Evolutionary conservation across 2,329 filamentous ascomycete species (phyloP).

Genomic region (Fusarium abutilonis): DNA sequence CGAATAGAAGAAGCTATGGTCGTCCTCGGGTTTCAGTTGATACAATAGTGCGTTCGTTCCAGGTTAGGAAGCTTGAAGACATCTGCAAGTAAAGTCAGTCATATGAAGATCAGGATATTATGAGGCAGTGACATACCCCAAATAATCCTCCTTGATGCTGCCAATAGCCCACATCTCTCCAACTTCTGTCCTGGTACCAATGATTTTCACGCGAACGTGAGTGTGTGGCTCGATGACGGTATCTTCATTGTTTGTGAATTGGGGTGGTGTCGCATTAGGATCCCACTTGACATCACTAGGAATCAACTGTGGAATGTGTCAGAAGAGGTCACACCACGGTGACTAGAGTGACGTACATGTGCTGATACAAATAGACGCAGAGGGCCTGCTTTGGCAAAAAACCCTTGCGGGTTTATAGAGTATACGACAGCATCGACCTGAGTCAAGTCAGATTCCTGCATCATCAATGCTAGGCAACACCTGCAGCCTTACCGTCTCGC

Average conservation of each 20-base stretch:
- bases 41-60: slow-evolving; percentile 26
- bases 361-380: slow-evolving; percentile 82
- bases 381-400: slow-evolving; percentile 86
- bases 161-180: slow-evolving; percentile 97
- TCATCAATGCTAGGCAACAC: slow-evolving; percentile 25
- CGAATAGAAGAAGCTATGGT: slow-evolving; percentile 17
- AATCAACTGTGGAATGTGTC: slow-evolving; percentile 72
- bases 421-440: slow-evolving; percentile 94
- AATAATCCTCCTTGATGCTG: slow-evolving; percentile 88
- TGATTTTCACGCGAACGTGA: slow-evolving; percentile 92
- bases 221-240: slow-evolving; percentile 93
- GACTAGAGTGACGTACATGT: slow-evolving; percentile 68
- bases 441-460: slow-evolving; percentile 47
- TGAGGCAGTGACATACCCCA: slow-evolving; percentile 61
- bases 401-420: slow-evolving; percentile 89
- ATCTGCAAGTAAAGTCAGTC: slow-evolving; percentile 40
- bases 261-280: slow-evolving; percentile 93
- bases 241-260: slow-evolving; percentile 95
- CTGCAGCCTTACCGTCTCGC: slow-evolving; percentile 81
- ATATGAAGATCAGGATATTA: neutral
- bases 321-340: slow-evolving; percentile 8
- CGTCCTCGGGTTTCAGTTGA: slow-evolving; percentile 28
- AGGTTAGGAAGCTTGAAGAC: slow-evolving; percentile 44
- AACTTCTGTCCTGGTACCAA: slow-evolving; percentile 92
- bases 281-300: slow-evolving; percentile 93